Base-by-base conservation (phyloP, 129 eudicot genomes). In the Artemisia tridentata region DNA sequence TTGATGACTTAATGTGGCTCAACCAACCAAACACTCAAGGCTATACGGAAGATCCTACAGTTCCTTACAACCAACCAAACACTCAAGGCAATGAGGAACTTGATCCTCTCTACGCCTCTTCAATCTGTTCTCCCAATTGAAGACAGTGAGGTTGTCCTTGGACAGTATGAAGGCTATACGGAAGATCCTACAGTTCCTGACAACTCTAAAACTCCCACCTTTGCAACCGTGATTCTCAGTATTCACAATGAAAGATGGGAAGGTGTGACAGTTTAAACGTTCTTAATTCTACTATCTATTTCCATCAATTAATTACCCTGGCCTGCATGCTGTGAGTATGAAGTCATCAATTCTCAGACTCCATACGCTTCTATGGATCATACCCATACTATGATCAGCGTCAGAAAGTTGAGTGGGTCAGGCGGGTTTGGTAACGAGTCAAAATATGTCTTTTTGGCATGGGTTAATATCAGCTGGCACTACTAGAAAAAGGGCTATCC, bases 171-270 rank as follows among this genome's bases (percentile, higher is more conserved):
- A 16, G 98, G 98, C 52, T 92, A 92, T 75, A 83, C 72, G 4
- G 96, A 87, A 41, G 98, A 92, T 62, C 95, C 98, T 59, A 89
- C 98, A 5, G 98, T 92, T 80, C 98, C 98, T 7, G 90, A 89
- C 54, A 58, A 80, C 86, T 92, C 98, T 29, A 92, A 92, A 54
- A 92, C 98, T 71, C 98, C 98, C 76, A 92, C 98, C 38, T 92
- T 92, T 79, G 98, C 98, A 13, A 92, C 98, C 46, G 53, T 84
- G 75, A 63, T 92, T 73, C 79, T 92, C 68, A 85, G 95, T 34
- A 84, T 92, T 71, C 98, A 92, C 77, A 92, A 89, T 46, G 98
- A 92, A 84, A 85, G 98, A 87, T 92, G 98, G 98, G 98, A 92
- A 89, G 98, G 98, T 92, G 60, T 15, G 78, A 34, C 11, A 11